Evolutionary conservation across 345 rosid species (phyloP), one percentile per base, ranked within the genome.

Genomic region (Limnanthes douglasii): DNA sequence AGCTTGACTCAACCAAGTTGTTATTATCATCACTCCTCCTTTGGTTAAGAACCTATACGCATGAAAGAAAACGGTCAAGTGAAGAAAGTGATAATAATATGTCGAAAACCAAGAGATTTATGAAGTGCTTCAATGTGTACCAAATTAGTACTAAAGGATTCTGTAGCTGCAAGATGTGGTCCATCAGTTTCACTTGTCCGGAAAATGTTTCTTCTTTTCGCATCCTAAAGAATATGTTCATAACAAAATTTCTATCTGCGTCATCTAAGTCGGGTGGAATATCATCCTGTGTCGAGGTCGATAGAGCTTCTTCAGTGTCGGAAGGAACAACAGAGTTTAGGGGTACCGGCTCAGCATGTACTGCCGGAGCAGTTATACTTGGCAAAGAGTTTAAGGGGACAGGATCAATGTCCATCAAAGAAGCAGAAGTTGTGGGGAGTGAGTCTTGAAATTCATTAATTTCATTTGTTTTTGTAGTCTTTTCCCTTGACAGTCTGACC

Each of bases 21-120:
- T 93, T 55, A 92, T 54, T 45, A 85, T 81, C 78, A 92, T 78
- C 45, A 75, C 78, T 34, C 96, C 96, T 21, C 96, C 96, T 71
- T 71, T 71, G 40, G 58, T 56, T 53, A 92, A 57, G 66, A 92
- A 85, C 94, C 99, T 92, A 61, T 15, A 56, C 55, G 47, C 33
- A 25, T 24, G 39, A 14, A 35, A 34, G 36, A 49, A 69, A 30
- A 18, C 16, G 38, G 31, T 30, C 25, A 18, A 11, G 29, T 11
- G 6, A 48, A n/a, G 16, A 28, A 37, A 46, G 21, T 5, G 18
- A 42, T 4, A 34, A 29, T 3, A 40, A 32, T 11, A 27, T 13
- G 19, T 23, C 56, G 19, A 40, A 51, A 15, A 41, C 2, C 13
- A 7, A 21, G 19, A 24, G 32, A 33, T 26, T 20, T 11, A 41